Conservation (phyloP, 306 rosid genomes). For the Sicyos baderoa region DNA sequence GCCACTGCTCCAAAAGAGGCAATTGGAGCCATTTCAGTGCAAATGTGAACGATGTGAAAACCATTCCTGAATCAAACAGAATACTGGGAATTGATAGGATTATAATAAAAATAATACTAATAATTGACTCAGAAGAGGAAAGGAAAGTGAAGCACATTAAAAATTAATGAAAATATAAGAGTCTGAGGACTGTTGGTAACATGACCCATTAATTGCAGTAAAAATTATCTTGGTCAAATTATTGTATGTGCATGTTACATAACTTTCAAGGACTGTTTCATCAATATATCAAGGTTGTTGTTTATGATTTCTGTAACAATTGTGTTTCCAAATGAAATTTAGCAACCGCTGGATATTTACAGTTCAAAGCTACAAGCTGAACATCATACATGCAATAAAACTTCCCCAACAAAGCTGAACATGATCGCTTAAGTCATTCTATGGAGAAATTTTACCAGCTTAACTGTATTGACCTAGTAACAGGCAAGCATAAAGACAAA, state of each 20-base stretch:
- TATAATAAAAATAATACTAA: background rate
- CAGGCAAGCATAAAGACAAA: background rate
- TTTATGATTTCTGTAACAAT: background rate
- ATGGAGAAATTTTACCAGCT: slow-evolving; percentile 1
- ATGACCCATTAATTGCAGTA: background rate
- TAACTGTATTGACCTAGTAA: background rate
- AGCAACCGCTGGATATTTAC: background rate
- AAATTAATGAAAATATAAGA: background rate
- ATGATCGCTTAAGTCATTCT: background rate
- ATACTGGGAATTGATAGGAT: slow-evolving; percentile 13
- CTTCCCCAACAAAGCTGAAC: background rate
- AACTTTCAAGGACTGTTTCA: background rate
- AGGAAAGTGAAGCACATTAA: background rate
- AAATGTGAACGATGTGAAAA: slow-evolving; percentile 74
- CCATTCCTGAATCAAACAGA: slow-evolving; percentile 51
- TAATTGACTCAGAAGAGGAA: background rate
- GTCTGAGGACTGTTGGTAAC: background rate
- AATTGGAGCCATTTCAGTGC: slow-evolving; percentile 81
- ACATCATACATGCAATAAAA: background rate
- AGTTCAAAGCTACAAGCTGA: background rate
- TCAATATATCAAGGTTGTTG: slow-evolving; percentile 14
- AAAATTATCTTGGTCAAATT: background rate
- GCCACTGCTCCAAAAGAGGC: slow-evolving; percentile 63
- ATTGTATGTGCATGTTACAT: background rate
- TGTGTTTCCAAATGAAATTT: background rate